Evolutionary conservation across 371 early-diverging fungal species (phyloP).

Genomic region (Mucor piriformis): DNA sequence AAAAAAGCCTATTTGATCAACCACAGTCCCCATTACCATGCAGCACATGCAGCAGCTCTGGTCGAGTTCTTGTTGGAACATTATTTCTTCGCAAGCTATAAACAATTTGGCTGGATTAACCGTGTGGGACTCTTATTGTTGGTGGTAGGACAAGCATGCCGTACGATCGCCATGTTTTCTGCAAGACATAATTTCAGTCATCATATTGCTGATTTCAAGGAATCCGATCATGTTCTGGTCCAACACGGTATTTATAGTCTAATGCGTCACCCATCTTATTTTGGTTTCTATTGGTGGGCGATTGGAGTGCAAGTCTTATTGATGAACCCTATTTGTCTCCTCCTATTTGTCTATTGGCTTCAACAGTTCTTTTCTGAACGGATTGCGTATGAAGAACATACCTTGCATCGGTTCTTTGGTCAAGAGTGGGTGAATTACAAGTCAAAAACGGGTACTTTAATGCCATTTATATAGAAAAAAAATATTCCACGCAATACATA

Average conservation of each 20-base stretch:
- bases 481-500: too few relatives aligned
- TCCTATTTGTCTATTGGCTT: slow-evolving; percentile 65
- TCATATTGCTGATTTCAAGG: slow-evolving; percentile 67
- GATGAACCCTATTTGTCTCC: slow-evolving; percentile 74
- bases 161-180: slow-evolving; percentile 80
- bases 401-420: slow-evolving; percentile 78
- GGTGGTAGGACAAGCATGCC: slow-evolving; percentile 65
- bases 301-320: slow-evolving; percentile 71
- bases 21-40: slow-evolving; percentile 74
- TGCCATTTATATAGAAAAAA: slow-evolving; percentile 37
- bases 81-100: slow-evolving; percentile 65
- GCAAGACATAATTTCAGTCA: slow-evolving; percentile 84
- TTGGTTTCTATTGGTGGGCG: slow-evolving; percentile 89
- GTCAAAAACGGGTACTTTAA: slow-evolving; percentile 41
- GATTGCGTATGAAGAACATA: slow-evolving; percentile 76
- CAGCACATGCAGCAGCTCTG: slow-evolving; percentile 69
- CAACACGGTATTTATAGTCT: slow-evolving; percentile 69
- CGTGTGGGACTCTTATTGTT: slow-evolving; percentile 61
- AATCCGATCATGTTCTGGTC: slow-evolving; percentile 71
- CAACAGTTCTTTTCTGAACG: slow-evolving; percentile 74
- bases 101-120: slow-evolving; percentile 56
- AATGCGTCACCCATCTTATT: slow-evolving; percentile 90
- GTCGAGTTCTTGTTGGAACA: slow-evolving; percentile 73
- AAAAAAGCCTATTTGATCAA: slow-evolving; percentile 74
- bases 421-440: slow-evolving; percentile 59